Evolutionary conservation across 495 filamentous ascomycete species (phyloP).

Genomic region (Podospora comata): DNA sequence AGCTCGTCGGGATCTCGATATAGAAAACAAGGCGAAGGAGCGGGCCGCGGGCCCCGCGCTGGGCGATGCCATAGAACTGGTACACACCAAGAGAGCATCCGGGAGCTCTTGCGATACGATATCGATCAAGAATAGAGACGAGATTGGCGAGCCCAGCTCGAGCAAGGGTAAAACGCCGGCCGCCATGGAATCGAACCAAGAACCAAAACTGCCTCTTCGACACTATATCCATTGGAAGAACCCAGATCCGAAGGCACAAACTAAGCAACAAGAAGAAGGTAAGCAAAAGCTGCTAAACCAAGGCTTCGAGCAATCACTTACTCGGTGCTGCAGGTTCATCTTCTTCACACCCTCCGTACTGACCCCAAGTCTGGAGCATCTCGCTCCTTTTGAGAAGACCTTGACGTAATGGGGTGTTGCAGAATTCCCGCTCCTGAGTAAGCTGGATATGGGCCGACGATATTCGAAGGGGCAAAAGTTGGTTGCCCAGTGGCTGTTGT

Average conservation of each 20-base stretch:
- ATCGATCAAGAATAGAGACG: background rate
- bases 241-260: constrained; percentile 1
- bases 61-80: constrained; percentile 19
- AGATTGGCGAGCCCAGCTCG: background rate
- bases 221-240: constrained; percentile 27
- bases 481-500: no score
- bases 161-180: background rate
- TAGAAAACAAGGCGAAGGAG: constrained; percentile 19
- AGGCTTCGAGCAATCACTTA: background rate
- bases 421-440: no score
- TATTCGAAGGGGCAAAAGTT: no score
- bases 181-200: background rate
- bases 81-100: background rate
- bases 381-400: no score
- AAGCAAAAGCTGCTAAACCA: background rate
- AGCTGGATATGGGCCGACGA: no score
- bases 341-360: background rate
- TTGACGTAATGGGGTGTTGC: no score
- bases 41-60: background rate
- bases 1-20: constrained; percentile 23
- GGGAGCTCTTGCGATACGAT: background rate
- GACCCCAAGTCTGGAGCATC: background rate
- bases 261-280: background rate
- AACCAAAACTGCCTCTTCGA: constrained; percentile 19
- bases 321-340: background rate